Conservation (phyloP, 2,329 filamentous ascomycete genomes). For the Cladosporium cucumerinum region DNA sequence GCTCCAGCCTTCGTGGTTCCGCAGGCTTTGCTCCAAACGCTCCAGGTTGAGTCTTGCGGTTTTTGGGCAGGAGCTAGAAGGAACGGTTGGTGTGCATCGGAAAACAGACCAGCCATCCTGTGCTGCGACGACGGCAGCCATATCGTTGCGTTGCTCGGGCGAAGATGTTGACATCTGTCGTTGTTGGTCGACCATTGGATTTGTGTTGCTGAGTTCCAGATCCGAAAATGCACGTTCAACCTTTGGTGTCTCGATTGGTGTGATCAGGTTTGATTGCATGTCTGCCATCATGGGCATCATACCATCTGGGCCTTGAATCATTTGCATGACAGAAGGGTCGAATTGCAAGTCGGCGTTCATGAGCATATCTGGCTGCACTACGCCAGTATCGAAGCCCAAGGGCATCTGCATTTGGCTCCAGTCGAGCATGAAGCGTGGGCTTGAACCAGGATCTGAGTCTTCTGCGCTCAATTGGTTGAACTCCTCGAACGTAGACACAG, state of each 20-base stretch:
- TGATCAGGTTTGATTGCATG: slow-evolving; percentile 42
- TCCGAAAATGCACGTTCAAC: slow-evolving; percentile 48
- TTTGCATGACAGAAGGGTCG: slow-evolving; percentile 41
- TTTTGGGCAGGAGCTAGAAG: slow-evolving; percentile 49
- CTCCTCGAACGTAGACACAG: slow-evolving; percentile 47
- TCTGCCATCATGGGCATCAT: slow-evolving; percentile 48
- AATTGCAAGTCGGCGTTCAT: slow-evolving; percentile 46
- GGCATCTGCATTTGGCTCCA: slow-evolving; percentile 48
- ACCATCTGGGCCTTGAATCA: slow-evolving; percentile 35
- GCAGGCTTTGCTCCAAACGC: slow-evolving; percentile 49
- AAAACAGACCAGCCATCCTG: slow-evolving; percentile 54
- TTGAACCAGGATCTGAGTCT: slow-evolving; percentile 41
- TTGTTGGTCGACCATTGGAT: slow-evolving; percentile 40
- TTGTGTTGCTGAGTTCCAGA: slow-evolving; percentile 44
- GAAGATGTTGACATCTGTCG: slow-evolving; percentile 40
- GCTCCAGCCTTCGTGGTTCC: slow-evolving; percentile 51
- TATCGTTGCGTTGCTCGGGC: slow-evolving; percentile 33
- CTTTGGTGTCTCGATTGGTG: slow-evolving; percentile 46
- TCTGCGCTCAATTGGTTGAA: slow-evolving; percentile 40
- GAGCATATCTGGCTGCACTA: slow-evolving; percentile 44
- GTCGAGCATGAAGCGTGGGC: slow-evolving; percentile 49
- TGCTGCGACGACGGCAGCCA: slow-evolving; percentile 48
- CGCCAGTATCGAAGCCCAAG: slow-evolving; percentile 40
- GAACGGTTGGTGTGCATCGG: slow-evolving; percentile 49
- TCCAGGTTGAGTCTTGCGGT: slow-evolving; percentile 52